Base-by-base conservation (phyloP, 345 rosid species). In the Carallia brachiata region DNA sequence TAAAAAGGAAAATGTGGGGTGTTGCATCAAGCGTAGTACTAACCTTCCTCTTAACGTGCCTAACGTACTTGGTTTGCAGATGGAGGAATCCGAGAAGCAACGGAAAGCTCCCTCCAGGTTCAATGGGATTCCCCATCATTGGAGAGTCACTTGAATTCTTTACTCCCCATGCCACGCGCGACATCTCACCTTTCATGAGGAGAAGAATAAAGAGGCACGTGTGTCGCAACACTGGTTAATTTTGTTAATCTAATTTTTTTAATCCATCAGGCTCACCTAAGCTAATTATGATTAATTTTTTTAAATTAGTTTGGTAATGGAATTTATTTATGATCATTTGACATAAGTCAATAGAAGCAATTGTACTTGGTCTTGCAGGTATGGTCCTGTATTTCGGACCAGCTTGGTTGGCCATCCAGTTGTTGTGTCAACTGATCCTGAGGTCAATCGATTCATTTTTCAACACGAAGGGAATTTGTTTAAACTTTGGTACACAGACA, bases 301-400 rank as follows among this genome's bases (percentile, higher is more conserved):
- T 2, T 44, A 44, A 40, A 40, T 44, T 10, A 12, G 17, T 44
- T 44, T 44, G 50, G 16, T 12, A 44, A 44, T 44, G 12, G 17
- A 2, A 44, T 44, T 44, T 15, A 44, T 44, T 44, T 15, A 44
- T 12, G 5, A 12, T 10, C 16, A 44, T 44, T 44, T 44, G 3
- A 44, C 17, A 2, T 15, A 44, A 12, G 50, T 44, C 13, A 44
- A 44, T 39, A 10, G 48, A 10, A 8, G 48, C 48, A 44, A 44
- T 44, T 16, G 31, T 44, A 30, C 1, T 23, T 23, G 18, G 4
- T 28, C 10, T 36, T 75, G 40, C 62, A 85, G 88, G 56, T 64
- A 82, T 59, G 87, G 86, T 1, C 67, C 77, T 2, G 28, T 83
- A 54, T 87, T 85, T 73, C 75, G 77, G 47, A 82, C 88, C 0